Evolutionary conservation across 345 rosid genomes (phyloP).

Genomic region (Linum usitatissimum): DNA sequence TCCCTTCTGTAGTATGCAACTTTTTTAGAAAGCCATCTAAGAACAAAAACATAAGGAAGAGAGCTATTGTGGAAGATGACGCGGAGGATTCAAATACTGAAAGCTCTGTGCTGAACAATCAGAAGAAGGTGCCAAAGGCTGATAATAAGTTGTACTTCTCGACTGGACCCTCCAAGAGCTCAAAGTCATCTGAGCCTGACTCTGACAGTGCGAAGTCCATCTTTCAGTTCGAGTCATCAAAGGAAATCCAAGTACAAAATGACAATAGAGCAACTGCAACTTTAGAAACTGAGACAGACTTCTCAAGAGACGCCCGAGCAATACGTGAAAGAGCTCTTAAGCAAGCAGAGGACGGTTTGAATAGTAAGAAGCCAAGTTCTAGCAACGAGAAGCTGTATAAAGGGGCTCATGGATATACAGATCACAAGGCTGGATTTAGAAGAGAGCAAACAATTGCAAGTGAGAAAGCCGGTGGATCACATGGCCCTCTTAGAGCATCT

Average conservation of each 20-base stretch:
- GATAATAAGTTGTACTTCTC: constrained; percentile 60
- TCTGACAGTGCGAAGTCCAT: constrained; percentile 25
- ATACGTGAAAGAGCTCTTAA: constrained; percentile 74
- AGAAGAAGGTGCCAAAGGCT: constrained; percentile 39
- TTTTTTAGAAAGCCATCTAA: constrained; percentile 65
- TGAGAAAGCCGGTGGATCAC: constrained; percentile 89
- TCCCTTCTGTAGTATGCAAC: constrained; percentile 45
- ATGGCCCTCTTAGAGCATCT: constrained; percentile 89
- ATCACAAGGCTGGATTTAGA: constrained; percentile 84
- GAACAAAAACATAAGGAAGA: constrained; percentile 63
- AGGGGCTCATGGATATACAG: constrained; percentile 73
- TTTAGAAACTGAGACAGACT: constrained; percentile 83
- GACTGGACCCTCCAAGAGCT: constrained; percentile 44
- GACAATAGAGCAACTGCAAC: constrained; percentile 76
- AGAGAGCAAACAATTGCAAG: constrained; percentile 80
- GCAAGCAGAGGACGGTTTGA: constrained; percentile 50
- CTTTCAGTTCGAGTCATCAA: constrained; percentile 76
- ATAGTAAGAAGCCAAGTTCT: constrained; percentile 39
- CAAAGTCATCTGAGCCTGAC: constrained; percentile 17
- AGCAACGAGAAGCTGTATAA: constrained; percentile 57
- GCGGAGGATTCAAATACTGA: constrained; percentile 35
- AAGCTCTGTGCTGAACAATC: constrained; percentile 35
- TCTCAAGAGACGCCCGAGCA: constrained; percentile 66
- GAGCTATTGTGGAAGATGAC: constrained; percentile 30
- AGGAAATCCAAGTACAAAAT: constrained; percentile 74